Base-by-base conservation (phyloP, 768 basidiomycete species). In the Lentinula guzmanii region DNA sequence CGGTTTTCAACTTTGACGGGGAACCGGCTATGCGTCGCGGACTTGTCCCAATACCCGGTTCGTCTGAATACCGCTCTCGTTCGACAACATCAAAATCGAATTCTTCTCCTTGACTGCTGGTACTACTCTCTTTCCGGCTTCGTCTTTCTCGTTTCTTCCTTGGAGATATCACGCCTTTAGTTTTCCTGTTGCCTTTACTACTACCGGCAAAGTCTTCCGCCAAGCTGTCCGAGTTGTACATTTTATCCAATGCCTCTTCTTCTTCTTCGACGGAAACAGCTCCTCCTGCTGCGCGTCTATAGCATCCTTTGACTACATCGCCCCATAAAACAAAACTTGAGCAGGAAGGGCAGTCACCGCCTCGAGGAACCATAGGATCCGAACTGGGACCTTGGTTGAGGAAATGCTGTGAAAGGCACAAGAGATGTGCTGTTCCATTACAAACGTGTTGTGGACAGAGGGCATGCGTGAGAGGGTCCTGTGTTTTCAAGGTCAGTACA, bases 301-400 rank as follows among this genome's bases (percentile, higher is more conserved):
- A 86, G 65, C 80, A 83, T 2, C 85, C 87, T 13, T 82, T 78
- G 33, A 89, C 72, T 21, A 90, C 69, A 65, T 90, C 87, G 5
- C 89, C 88, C 88, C 87, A 90, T 0, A 90, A 76, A 4, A 76
- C 77, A 65, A 87, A 89, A 0, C 72, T 69, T 4, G 68, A 63
- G 64, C 89, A 90, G 1, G 74, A 72, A 11, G 65, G 70, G 66
- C 89, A 90, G 24, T 70, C 65, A 5, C 88, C 89, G 6, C 87
- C 87, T 43, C 89, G 78, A 4, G 89, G 87, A 45, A 89, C 71
- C 53, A 89, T 67, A 13, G 66, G 66, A 13, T 18, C 41, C n/a
- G n/a, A n/a, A 28, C 65, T 60, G 18, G 65, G 31, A 63, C 73
- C 62, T 43, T 63, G 55, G 2, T 51, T 53, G 13, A 83, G 75